Conservation (phyloP, 208 protist genomes). For the Acanthamoeba sp. region DNA sequence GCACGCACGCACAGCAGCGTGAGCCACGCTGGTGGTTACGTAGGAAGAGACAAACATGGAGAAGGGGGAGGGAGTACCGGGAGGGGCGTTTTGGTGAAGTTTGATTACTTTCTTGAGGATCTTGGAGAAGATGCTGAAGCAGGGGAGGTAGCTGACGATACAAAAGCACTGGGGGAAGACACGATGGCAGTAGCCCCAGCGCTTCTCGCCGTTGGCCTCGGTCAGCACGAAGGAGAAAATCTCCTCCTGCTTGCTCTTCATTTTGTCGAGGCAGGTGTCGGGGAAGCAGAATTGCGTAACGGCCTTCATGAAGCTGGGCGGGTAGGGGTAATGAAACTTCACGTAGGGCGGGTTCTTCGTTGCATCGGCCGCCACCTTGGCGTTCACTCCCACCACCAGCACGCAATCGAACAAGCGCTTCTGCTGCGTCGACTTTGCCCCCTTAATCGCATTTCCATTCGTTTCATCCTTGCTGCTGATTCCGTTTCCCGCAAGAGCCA, state of each 20-base stretch:
- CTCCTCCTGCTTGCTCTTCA: conserved; percentile 46
- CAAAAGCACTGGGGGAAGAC: conserved; percentile 73
- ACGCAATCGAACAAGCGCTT: conserved; percentile 68
- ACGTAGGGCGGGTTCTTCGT: conserved; percentile 52
- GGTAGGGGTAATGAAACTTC: conserved; percentile 63
- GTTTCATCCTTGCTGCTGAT: not conserved
- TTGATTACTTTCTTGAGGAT: conserved; percentile 52
- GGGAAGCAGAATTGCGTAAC: conserved; percentile 73
- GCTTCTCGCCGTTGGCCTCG: conserved; percentile 71
- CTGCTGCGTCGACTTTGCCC: not conserved
- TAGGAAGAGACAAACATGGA: not conserved
- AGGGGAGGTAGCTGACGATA: conserved; percentile 68
- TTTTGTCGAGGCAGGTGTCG: conserved; percentile 46
- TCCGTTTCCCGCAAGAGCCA: not conserved
- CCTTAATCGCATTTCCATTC: not conserved
- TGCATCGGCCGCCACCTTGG: not conserved
- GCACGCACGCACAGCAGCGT: not conserved
- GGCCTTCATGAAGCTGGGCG: conserved; percentile 69
- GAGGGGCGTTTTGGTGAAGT: conserved; percentile 1
- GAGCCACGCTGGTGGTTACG: no score
- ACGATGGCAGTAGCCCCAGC: conserved; percentile 71
- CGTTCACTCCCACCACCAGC: conserved; percentile 58
- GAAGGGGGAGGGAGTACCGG: not conserved
- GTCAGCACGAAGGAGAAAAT: conserved; percentile 74
- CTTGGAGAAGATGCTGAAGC: conserved; percentile 74